Conservation (phyloP, 2,329 filamentous ascomycete genomes). For the Aspergillus sp. region DNA sequence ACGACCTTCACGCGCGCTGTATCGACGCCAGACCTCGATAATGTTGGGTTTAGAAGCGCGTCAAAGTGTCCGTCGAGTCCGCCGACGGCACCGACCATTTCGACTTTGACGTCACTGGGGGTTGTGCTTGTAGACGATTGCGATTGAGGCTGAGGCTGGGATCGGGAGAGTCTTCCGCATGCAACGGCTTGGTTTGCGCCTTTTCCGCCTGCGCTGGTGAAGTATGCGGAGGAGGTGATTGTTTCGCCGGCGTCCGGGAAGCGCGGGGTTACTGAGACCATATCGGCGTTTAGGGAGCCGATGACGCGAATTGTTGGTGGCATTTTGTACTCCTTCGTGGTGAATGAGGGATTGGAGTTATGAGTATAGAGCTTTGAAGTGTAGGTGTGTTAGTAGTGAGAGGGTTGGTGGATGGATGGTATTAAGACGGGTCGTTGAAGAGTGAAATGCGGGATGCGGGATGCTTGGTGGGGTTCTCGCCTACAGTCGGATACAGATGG, state of each 20-base stretch:
- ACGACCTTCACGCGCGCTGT: conserved; percentile 53
- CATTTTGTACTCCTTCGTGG: conserved; percentile 25
- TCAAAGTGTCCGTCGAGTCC: conserved; percentile 62
- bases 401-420: not conserved
- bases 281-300: conserved; percentile 91
- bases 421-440: not conserved
- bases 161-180: conserved; percentile 74
- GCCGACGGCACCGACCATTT: conserved; percentile 75
- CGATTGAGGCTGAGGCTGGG: conserved; percentile 31
- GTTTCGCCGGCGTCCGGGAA: conserved; percentile 86
- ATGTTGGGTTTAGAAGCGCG: conserved; percentile 56
- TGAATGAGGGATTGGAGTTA: not conserved
- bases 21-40: conserved; percentile 64
- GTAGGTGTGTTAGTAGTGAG: not conserved
- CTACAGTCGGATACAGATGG: not conserved
- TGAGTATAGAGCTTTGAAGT: not conserved
- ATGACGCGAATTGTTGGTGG: conserved; percentile 70
- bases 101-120: conserved; percentile 48
- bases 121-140: conserved; percentile 10
- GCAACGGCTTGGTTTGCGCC: conserved; percentile 94
- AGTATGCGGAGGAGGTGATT: conserved; percentile 74
- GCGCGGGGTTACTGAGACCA: conserved; percentile 82
- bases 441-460: conserved; percentile 3
- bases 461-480: not conserved
- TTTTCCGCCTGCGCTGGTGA: conserved; percentile 84